Percentiles rank a stretch among this genome's conserved stretches.
Conservation (phyloP, 73 alveolate genomes). For the Durusdinium trenchii region DNA sequence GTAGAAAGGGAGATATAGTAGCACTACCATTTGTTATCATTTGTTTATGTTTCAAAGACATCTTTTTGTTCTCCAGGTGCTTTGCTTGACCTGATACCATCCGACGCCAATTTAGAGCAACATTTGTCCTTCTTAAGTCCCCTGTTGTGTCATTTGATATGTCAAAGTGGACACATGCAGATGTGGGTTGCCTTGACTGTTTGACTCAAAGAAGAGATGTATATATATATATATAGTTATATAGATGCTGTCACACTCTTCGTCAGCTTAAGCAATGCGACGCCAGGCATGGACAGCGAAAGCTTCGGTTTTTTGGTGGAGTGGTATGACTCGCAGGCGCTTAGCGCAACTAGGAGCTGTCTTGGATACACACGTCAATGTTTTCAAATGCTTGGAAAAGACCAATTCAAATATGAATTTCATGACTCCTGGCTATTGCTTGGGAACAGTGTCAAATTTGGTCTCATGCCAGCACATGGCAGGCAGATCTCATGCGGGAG, state of each 20-base stretch:
- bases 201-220: too few relatives aligned
- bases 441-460: neutral
- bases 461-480: neutral
- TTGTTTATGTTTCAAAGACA: too few relatives aligned
- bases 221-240: neutral
- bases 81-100: too few relatives aligned
- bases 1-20: too few relatives aligned
- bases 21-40: too few relatives aligned
- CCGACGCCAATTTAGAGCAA: too few relatives aligned
- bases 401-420: too few relatives aligned
- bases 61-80: too few relatives aligned
- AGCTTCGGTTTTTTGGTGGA: conserved; percentile 85
- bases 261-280: neutral
- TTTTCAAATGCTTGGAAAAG: neutral
- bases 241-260: neutral
- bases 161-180: too few relatives aligned
- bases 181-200: too few relatives aligned
- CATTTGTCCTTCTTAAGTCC: too few relatives aligned
- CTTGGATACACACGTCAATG: neutral
- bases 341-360: neutral
- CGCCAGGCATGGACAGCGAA: conserved; percentile 86
- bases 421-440: neutral
- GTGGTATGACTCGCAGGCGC: conserved; percentile 90
- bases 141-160: too few relatives aligned
- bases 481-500: conserved; percentile 81